Evolutionary conservation across 352 stramenopile genomes (phyloP).

Genomic region (Elongisporangium undulatum): DNA sequence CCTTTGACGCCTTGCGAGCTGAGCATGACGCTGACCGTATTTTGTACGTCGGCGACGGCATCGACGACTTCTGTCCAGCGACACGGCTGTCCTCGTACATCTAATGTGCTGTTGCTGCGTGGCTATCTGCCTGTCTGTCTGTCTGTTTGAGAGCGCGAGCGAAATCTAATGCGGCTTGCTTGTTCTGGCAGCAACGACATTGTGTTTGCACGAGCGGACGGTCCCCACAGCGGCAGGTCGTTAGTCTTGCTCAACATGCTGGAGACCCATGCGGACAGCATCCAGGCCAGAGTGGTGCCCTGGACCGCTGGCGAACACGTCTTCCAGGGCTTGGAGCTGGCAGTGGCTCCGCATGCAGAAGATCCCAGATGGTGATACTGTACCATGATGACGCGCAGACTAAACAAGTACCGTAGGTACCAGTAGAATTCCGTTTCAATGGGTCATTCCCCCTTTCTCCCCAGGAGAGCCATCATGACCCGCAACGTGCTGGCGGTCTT

Average conservation of each 20-base stretch:
- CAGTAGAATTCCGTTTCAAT: too few relatives aligned
- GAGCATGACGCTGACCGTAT: constrained; percentile 31
- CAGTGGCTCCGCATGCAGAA: too few relatives aligned
- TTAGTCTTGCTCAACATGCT: constrained; percentile 58
- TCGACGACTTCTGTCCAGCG: constrained; percentile 63
- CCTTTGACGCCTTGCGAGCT: constrained; percentile 36
- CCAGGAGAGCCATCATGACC: constrained; percentile 5
- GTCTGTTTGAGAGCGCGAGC: too few relatives aligned
- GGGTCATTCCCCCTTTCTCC: too few relatives aligned
- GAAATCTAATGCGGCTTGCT: too few relatives aligned
- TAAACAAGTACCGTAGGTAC: too few relatives aligned
- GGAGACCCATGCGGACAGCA: constrained; percentile 16
- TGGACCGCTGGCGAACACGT: constrained; percentile 69
- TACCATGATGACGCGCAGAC: too few relatives aligned
- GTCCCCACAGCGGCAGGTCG: constrained; percentile 32
- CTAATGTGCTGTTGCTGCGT: too few relatives aligned
- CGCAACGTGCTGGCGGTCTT: constrained; percentile 57
- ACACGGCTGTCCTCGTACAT: constrained; percentile 46
- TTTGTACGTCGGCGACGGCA: constrained; percentile 71
- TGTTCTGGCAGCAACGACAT: constrained; percentile 32
- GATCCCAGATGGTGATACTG: too few relatives aligned
- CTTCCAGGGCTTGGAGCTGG: constrained; percentile 44
- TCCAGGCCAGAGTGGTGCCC: constrained; percentile 40
- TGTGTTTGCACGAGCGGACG: constrained; percentile 57
- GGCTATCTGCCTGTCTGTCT: too few relatives aligned